Evolutionary conservation across 257 asterid species (phyloP).

Genomic region (Solanum ossicruentum): DNA sequence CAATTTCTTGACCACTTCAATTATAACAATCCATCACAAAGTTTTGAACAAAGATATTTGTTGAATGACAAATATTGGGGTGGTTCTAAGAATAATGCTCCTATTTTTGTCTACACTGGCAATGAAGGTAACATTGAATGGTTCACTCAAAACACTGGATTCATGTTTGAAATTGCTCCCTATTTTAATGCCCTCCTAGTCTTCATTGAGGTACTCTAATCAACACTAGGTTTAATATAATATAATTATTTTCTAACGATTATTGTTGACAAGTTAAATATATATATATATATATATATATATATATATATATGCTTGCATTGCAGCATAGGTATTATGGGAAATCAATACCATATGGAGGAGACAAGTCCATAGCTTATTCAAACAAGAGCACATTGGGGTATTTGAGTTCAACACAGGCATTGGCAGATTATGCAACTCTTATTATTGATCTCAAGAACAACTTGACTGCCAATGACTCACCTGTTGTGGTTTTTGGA

Average conservation of each 20-base stretch:
- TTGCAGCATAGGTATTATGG: slow-evolving; percentile 75
- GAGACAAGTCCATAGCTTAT: slow-evolving; percentile 38
- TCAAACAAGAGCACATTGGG: slow-evolving; percentile 76
- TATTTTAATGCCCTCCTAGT: slow-evolving; percentile 55
- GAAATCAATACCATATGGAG: slow-evolving; percentile 72
- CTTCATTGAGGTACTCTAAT: slow-evolving; percentile 68
- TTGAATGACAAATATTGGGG: slow-evolving; percentile 63
- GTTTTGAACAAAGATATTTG: slow-evolving; percentile 73
- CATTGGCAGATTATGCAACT: slow-evolving; percentile 83
- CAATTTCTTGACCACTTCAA: slow-evolving; percentile 85
- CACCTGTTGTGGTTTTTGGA: slow-evolving; percentile 82
- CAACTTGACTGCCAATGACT: slow-evolving; percentile 46
- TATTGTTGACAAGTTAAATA: not conserved
- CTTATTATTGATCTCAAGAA: slow-evolving; percentile 58
- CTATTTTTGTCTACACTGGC: slow-evolving; percentile 88
- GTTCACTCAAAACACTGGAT: slow-evolving; percentile 88
- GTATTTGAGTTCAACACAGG: slow-evolving; percentile 70
- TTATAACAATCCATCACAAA: slow-evolving; percentile 35
- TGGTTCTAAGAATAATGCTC: slow-evolving; percentile 43
- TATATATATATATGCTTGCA: slow-evolving; percentile 12
- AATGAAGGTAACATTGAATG: slow-evolving; percentile 89
- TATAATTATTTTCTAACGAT: not conserved
- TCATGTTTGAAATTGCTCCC: slow-evolving; percentile 77
- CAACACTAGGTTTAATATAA: not conserved
- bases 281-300: too few species aligned